These are phyloP conservation scores for Symbiodinium natans DNA, from an alignment of 73 alveolate species.

Conservation along the genomic window DNA sequence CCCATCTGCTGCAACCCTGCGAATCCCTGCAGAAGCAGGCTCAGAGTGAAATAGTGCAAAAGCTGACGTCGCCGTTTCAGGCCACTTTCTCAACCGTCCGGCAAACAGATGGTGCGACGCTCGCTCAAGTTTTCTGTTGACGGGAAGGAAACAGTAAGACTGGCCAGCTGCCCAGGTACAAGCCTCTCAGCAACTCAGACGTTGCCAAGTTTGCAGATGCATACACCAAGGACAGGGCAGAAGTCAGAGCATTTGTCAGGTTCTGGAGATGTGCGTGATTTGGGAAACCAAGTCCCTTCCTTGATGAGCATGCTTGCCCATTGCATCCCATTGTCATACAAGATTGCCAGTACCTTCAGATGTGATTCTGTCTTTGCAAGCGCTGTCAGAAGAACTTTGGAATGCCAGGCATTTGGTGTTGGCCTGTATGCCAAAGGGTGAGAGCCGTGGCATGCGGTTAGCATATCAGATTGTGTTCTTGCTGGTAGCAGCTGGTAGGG, in stretches of 20 bases:
- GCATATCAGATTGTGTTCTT: background rate
- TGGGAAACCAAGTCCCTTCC: no score
- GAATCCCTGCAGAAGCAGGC: no score
- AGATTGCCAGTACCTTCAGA: no score
- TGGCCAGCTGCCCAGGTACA: slow-evolving; percentile 24
- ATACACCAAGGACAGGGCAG: slow-evolving; percentile 39
- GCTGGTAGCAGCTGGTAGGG: background rate
- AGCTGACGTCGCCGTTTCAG: no score
- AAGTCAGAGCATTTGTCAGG: background rate
- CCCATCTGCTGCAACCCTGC: no score
- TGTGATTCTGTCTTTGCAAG: no score
- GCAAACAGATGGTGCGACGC: slow-evolving; percentile 47
- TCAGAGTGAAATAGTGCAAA: no score
- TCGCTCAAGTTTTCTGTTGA: background rate
- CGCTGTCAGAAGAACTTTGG: background rate
- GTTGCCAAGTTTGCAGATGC: slow-evolving; percentile 89
- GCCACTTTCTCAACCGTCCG: slow-evolving; percentile 54
- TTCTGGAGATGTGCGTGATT: no score
- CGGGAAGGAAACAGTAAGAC: background rate
- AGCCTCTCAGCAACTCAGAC: slow-evolving; percentile 74
- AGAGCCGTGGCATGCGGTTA: no score
- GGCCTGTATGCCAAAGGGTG: slow-evolving; percentile 45
- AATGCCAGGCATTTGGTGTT: slow-evolving; percentile 42
- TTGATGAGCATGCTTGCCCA: no score
- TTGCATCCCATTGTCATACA: no score